phyloP scores from a whole-genome alignment of 192 early-diverging fungal genomes.

The Coemansia sp. region DNA sequence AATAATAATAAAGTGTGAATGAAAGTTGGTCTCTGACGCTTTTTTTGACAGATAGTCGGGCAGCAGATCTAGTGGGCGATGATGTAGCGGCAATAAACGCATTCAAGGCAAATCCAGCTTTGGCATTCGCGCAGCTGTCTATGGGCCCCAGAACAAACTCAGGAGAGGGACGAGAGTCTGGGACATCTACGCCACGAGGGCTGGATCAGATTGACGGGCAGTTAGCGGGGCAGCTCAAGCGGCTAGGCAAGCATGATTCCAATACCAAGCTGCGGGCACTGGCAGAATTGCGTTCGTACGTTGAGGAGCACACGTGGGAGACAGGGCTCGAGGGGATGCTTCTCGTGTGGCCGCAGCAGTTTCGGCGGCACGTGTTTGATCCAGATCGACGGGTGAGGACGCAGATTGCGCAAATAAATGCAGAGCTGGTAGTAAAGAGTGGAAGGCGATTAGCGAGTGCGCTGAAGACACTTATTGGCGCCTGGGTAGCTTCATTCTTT shows the following conservation, averaged over 20 bases:
- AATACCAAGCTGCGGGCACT: conserved; percentile 85
- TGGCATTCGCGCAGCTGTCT: conserved; percentile 71
- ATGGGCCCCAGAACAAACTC: conserved; percentile 8
- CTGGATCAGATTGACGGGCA: conserved; percentile 60
- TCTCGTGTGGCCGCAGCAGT: conserved; percentile 43
- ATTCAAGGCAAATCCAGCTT: conserved; percentile 55
- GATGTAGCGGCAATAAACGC: conserved; percentile 42
- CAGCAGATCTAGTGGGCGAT: conserved; percentile 43
- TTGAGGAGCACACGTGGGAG: conserved; percentile 54
- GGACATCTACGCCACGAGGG: conserved; percentile 21
- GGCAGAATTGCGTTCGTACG: conserved; percentile 74
- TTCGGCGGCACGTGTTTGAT: conserved; percentile 59
- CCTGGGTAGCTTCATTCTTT: conserved; percentile 82
- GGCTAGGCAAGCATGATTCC: conserved; percentile 82
- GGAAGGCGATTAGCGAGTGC: conserved; percentile 76
- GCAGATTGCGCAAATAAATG: conserved; percentile 65
- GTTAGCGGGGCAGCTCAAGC: conserved; percentile 75
- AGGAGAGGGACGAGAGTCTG: conserved; percentile 1
- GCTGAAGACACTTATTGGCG: conserved; percentile 77
- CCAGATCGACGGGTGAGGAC: conserved; percentile 83
- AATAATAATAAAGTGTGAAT: neutral
- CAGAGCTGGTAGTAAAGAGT: conserved; percentile 61
- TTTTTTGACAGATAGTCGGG: conserved; percentile 21
- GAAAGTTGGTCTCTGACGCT: neutral
- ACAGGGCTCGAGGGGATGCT: conserved; percentile 36